Base-by-base conservation (phyloP, 805 yeast genomes). In the Saturnispora ahearnii region DNA sequence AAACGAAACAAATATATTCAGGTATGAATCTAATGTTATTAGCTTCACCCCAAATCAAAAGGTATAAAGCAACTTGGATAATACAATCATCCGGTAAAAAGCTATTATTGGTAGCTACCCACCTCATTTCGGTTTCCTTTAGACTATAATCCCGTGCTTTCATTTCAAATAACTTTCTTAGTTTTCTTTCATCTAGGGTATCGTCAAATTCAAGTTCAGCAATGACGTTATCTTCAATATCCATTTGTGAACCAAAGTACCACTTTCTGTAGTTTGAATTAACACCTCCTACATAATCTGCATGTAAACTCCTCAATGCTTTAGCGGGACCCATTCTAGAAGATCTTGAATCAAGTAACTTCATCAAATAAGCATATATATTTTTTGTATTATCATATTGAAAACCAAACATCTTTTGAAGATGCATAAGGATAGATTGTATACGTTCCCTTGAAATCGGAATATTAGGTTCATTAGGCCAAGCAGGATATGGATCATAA, bases 31-130 rank as follows among this genome's bases (percentile, higher is more conserved):
- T 72, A 2, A 88, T 62, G 57, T 87, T 89, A 59, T 85, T 87
- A 0, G 96, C 88, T 62, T 88, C 96, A 0, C 96, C 95, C 96
- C 96, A 88, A 54, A 87, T 77, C 49, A 86, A 63, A 11, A 88
- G 70, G 59, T 81, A 89, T 7, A 88, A 64, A 0, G 86, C 79
- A 15, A 88, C 55, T 54, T 88, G 96, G 13, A 73, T 67, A 3
- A 79, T 69, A 51, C 81, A 73, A 49, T 81, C 86, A 28, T 70
- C 68, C 1, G 83, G 72, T 0, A 77, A 61, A 42, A 77, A 66
- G 0, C 68, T 59, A 30, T 69, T 69, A 82, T 81, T 77, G 31
- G 73, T 74, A 4, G 59, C 58, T 5, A 65, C 62, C 88, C 86
- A 80, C 41, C 71, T 69, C 40, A 59, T 61, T 55, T 77, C 77